Evolutionary conservation across 2,329 filamentous ascomycete species (phyloP).

Genomic region (Graphiopsis chlorocephala): DNA sequence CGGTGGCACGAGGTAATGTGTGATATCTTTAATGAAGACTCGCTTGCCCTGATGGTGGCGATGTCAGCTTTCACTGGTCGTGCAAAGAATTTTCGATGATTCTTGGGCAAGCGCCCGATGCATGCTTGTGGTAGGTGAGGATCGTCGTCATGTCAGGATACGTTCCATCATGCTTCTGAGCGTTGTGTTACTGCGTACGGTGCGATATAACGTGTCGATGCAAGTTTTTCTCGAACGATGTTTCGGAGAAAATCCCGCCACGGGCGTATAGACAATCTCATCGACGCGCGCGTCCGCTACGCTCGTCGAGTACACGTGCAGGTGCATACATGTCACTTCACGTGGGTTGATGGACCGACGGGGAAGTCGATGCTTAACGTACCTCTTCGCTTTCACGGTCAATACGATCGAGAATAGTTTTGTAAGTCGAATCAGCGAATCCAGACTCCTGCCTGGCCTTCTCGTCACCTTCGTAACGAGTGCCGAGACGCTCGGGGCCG

Average conservation of each 20-base stretch:
- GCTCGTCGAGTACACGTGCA: neutral
- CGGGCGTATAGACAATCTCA: neutral
- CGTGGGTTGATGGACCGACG: neutral
- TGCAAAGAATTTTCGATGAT: neutral
- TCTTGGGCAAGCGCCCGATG: neutral
- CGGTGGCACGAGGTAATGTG: slow-evolving; percentile 83
- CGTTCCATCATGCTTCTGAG: neutral
- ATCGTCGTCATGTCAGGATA: neutral
- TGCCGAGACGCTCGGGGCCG: slow-evolving; percentile 81
- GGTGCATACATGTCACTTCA: neutral
- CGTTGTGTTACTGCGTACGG: neutral
- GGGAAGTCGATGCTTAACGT: slow-evolving; percentile 31
- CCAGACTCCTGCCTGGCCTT: slow-evolving; percentile 56
- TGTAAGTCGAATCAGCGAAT: slow-evolving; percentile 68
- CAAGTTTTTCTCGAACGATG: neutral
- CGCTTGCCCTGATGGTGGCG: slow-evolving; percentile 69
- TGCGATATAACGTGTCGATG: neutral
- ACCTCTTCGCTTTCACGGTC: slow-evolving; percentile 73
- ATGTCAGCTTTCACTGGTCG: neutral
- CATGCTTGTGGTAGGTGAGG: neutral
- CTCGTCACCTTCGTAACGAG: slow-evolving; percentile 72
- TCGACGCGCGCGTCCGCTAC: neutral
- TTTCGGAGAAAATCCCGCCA: neutral
- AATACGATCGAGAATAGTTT: slow-evolving; percentile 73
- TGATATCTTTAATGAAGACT: slow-evolving; percentile 97